Base-by-base conservation (phyloP, 2,329 filamentous ascomycete species). In the Fonsecaea multimorphosa region DNA sequence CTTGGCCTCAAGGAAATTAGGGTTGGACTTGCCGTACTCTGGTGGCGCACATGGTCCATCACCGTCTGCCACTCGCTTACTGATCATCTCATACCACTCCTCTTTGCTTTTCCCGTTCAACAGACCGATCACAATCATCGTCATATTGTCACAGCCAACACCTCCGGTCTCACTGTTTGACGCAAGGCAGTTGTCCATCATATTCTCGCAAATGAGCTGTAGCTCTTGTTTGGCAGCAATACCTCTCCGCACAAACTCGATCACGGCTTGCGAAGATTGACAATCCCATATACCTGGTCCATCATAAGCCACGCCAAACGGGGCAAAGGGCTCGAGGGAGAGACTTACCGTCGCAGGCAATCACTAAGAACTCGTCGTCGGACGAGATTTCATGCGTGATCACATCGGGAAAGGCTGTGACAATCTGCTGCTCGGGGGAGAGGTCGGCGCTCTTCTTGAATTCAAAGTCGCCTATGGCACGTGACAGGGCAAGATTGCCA, bases 141-240 rank as follows among this genome's bases (percentile, higher is more conserved):
- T 99, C 95, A 99, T 99, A 84, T 99, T 99, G 83, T 99, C 95
- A 79, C 95, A 99, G 68, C 95, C 95, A 68, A 99, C 94, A 70
- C 95, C 95, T 62, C 95, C 95, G 34, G 94, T 97, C 81, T 99
- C 95, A 72, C 93, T 97, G 86, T 96, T 98, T 68, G 93, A 96
- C 46, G 95, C 93, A 71, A 99, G 85, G 78, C 95, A 99, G 83
- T 98, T 99, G 84, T 99, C 94, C 95, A 99, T 99, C 92, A 99
- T 97, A 83, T 99, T 99, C 82, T 99, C 95, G 79, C 94, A 98
- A 75, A 99, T 98, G 78, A 91, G 91, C 63, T 93, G 89, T 58
- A 99, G 86, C 57, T 96, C 91, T 81, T 99, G 95, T 84, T 97
- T 97, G 58, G 93, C 93, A 57, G 93, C 94, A 78, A 99, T 97